Percentiles rank a stretch among this genome's conserved stretches.
Conservation (phyloP, 257 asterid genomes). For the Schizonepeta tenuifolia region DNA sequence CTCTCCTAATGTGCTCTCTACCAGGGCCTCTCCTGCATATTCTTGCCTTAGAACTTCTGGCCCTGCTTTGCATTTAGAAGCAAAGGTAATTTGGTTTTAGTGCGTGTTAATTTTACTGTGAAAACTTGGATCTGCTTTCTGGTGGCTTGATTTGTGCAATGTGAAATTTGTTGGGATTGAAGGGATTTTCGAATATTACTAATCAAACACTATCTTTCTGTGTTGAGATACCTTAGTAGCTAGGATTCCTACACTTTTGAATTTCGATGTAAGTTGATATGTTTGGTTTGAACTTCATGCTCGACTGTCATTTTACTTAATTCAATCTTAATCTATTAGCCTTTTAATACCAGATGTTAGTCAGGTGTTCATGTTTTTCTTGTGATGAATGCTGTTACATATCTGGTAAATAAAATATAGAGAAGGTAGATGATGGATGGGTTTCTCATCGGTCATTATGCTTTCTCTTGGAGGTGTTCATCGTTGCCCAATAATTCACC, state of each 20-base stretch:
- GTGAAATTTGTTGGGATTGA: not conserved
- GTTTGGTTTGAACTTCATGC: not conserved
- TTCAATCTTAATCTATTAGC: not conserved
- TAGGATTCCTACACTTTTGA: not conserved
- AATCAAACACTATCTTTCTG: not conserved
- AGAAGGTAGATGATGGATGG: slow-evolving; percentile 32
- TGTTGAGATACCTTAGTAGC: not conserved
- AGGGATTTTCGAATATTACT: not conserved
- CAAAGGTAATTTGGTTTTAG: slow-evolving; percentile 47
- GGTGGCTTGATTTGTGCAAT: not conserved
- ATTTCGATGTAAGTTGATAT: not conserved
- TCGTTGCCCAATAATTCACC: slow-evolving; percentile 44
- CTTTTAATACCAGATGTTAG: slow-evolving; percentile 38
- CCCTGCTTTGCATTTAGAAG: slow-evolving; percentile 35
- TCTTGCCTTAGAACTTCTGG: slow-evolving; percentile 44
- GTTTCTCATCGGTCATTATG: slow-evolving; percentile 41
- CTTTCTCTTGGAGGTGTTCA: slow-evolving; percentile 52
- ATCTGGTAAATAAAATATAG: slow-evolving; percentile 50
- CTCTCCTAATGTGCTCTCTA: slow-evolving; percentile 24
- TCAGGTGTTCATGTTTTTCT: slow-evolving; percentile 41
- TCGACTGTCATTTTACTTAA: not conserved
- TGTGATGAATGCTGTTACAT: slow-evolving; percentile 50
- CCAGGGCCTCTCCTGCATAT: slow-evolving; percentile 36
- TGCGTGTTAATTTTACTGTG: not conserved
- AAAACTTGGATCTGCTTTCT: not conserved